Percentiles rank a stretch among this genome's conserved stretches.
phyloP scores from a whole-genome alignment of 805 yeast genomes.

The Teunomyces gatunensis region DNA sequence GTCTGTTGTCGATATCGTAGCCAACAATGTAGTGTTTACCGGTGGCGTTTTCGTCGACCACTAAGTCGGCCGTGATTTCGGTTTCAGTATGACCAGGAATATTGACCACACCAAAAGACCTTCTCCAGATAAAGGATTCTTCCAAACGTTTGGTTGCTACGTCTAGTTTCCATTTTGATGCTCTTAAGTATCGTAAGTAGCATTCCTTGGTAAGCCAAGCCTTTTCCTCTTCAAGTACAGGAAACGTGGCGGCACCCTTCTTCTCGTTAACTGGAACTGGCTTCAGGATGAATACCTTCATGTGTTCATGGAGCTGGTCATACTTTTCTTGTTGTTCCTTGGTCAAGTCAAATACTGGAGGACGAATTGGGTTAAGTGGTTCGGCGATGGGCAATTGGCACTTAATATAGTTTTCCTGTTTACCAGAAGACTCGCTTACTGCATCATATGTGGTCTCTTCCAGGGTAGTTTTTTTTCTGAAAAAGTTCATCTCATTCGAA shows the following conservation, averaged over 20 bases:
- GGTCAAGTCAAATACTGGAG: constrained; percentile 28
- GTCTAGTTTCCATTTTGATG: constrained; percentile 81
- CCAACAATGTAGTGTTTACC: constrained; percentile 94
- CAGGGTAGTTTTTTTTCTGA: constrained; percentile 1
- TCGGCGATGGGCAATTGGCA: constrained; percentile 39
- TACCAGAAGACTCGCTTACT: constrained; percentile 9
- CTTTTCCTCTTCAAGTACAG: constrained; percentile 51
- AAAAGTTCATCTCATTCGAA: constrained; percentile 1
- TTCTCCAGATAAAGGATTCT: constrained; percentile 85
- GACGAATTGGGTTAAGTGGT: constrained; percentile 34
- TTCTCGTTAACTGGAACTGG: constrained; percentile 31
- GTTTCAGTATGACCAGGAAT: constrained; percentile 38
- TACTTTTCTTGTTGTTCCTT: constrained; percentile 32
- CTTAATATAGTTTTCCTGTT: constrained; percentile 17
- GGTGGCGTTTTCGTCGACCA: constrained; percentile 72
- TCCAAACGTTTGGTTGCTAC: constrained; percentile 75
- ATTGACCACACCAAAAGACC: constrained; percentile 72
- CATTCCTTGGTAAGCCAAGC: constrained; percentile 96
- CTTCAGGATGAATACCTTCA: constrained; percentile 21
- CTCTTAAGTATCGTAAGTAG: constrained; percentile 82
- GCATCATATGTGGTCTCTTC: not conserved
- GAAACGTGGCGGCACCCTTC: constrained; percentile 20
- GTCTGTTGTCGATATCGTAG: constrained; percentile 84
- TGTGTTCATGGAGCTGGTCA: constrained; percentile 26
- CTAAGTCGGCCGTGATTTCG: constrained; percentile 51